A percentile compares a stretch with the other conserved stretches of the same genome.
These are phyloP conservation scores for Globisporangium barbulae DNA, from an alignment of 352 stramenopile species.

Conservation along the genomic window DNA sequence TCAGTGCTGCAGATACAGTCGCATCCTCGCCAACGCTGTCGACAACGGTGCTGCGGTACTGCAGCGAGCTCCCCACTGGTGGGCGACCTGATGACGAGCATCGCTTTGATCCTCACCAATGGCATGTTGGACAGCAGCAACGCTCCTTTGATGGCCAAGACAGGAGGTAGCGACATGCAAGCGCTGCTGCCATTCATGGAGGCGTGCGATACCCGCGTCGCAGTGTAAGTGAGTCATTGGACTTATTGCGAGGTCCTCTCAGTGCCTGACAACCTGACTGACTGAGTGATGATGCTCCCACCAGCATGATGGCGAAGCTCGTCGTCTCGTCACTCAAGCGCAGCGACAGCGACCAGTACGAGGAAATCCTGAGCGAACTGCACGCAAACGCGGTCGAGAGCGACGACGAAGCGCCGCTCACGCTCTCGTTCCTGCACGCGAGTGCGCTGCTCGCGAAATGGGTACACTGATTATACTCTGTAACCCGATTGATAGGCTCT, in stretches of 20 bases:
- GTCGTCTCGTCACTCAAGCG: constrained; percentile 32
- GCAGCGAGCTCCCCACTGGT: constrained; percentile 20
- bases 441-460: constrained; percentile 8
- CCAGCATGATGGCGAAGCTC: constrained; percentile 39
- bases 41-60: constrained; percentile 32
- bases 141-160: not conserved
- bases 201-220: constrained; percentile 41
- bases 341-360: constrained; percentile 26
- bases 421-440: constrained; percentile 34
- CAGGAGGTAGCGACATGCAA: not conserved
- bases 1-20: constrained; percentile 22
- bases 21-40: constrained; percentile 20
- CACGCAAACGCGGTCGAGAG: constrained; percentile 36
- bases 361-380: constrained; percentile 31
- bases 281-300: constrained; percentile 3
- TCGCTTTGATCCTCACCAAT: constrained; percentile 28
- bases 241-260: not conserved
- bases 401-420: constrained; percentile 35
- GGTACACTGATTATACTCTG: not conserved
- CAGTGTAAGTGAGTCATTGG: constrained; percentile 30
- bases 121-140: not conserved
- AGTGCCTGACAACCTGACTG: not conserved
- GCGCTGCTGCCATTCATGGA: constrained; percentile 27
- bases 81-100: constrained; percentile 27
- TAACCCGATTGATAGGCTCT: not conserved